Conservation (phyloP, 306 rosid genomes). For the Lathyrus aphaca region DNA sequence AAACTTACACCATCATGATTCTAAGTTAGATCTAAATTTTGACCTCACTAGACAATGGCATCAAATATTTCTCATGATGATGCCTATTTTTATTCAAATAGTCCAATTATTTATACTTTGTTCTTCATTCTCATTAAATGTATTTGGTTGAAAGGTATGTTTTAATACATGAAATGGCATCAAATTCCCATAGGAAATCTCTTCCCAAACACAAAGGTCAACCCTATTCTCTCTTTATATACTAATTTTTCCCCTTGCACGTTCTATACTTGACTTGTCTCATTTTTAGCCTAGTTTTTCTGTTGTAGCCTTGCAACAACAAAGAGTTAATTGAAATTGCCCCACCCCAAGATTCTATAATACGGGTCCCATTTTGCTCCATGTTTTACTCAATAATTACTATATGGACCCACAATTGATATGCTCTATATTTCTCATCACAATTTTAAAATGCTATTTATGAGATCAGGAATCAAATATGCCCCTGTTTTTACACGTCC, state of each 20-base stretch:
- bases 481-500: no score
- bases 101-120: background rate
- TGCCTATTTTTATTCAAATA: background rate
- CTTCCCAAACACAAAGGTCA: conserved; percentile 62
- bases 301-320: conserved; percentile 40
- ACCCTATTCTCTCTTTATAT: conserved; percentile 40
- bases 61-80: conserved; percentile 5
- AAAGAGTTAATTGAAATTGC: conserved; percentile 52
- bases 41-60: conserved; percentile 1
- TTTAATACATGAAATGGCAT: conserved; percentile 37
- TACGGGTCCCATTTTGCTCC: conserved; percentile 40
- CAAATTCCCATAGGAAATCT: conserved; percentile 40
- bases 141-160: conserved; percentile 42
- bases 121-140: conserved; percentile 44
- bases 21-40: conserved; percentile 18
- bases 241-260: conserved; percentile 45
- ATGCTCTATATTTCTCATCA: background rate
- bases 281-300: conserved; percentile 29
- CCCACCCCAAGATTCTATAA: conserved; percentile 64
- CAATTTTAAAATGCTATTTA: no score
- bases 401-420: background rate
- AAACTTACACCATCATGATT: background rate
- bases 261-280: conserved; percentile 45
- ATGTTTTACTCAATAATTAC: conserved; percentile 29
- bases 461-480: no score